Evolutionary conservation across 1,139 yeast genomes (phyloP), one percentile per base, ranked within the genome.

Genomic region (Saccharomycopsis hybrid): DNA sequence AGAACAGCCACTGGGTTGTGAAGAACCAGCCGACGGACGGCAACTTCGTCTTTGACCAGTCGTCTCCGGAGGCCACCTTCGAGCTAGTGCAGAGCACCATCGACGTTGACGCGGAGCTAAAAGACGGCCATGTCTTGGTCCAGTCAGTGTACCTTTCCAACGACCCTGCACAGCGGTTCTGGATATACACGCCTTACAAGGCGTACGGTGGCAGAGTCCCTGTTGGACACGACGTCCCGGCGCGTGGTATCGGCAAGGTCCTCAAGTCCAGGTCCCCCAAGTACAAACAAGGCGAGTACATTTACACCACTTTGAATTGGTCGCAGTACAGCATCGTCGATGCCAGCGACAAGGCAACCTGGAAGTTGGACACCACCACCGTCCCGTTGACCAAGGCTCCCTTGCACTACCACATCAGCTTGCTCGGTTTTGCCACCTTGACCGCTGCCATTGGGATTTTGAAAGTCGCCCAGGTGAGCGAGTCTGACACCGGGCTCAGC

Each of bases 91-190:
- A 58, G 4, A 55, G 56, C 30, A 36, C 7, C 5, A 5, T 36
- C 39, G 59, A 60, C 28, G 55, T 67, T 41, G 63, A 57, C 47
- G 55, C 56, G 2, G 58, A 58, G 9, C 59, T 77, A 48, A 58
- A 68, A 52, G 71, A 69, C 1, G 76, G 71, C 40, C 73, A 79
- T 55, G 55, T 79, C 5, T 65, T 78, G 37, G 67, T 78, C 30
- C 73, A 77, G 61, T 63, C 70, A 4, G 56, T 76, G 44, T 72
- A 71, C 53, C 60, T 80, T n/a, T 78, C 85, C 40, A 79, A 81
- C 58, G 87, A 81, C 60, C 86, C 87, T 13, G 77, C 83, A 7
- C 85, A 80, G 61, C 76, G 82, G 62, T 72, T 74, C 47, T 80
- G 85, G 83, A 78, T 80, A 50, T 44, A 37, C 27, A 62, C 70